Evolutionary conservation across 192 early-diverging fungal genomes (phyloP).

Genomic region (Physocladia obscura): DNA sequence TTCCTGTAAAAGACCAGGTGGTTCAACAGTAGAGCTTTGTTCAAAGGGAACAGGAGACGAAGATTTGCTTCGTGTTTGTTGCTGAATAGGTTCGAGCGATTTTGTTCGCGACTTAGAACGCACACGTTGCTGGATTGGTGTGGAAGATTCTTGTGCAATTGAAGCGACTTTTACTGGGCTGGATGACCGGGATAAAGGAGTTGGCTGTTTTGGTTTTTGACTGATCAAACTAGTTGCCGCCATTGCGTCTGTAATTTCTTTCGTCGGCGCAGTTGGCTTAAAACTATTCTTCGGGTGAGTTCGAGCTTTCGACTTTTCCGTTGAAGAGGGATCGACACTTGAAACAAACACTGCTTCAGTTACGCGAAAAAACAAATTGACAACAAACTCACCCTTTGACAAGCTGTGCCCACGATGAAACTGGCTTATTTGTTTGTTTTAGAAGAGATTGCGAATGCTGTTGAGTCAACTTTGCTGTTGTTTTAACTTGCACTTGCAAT

Average conservation of each 20-base stretch:
- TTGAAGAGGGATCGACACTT: constrained; percentile 47
- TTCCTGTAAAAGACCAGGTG: constrained; percentile 38
- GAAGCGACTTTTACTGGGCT: too few species aligned
- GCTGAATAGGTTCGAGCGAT: background rate
- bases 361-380: background rate
- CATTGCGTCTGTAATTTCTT: constrained; percentile 29
- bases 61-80: background rate
- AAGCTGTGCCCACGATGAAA: constrained; percentile 63
- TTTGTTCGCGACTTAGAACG: constrained; percentile 4
- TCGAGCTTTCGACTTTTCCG: constrained; percentile 1
- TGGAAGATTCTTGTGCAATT: too few species aligned
- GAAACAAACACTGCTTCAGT: constrained; percentile 22
- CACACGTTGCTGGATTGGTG: too few species aligned
- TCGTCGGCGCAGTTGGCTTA: constrained; percentile 25
- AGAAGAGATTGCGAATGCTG: constrained; percentile 37
- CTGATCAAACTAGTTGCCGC: constrained; percentile 1
- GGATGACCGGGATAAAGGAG: too few species aligned
- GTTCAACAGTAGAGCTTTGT: constrained; percentile 3
- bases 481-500: constrained; percentile 5
- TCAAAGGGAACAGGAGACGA: background rate
- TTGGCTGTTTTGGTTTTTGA: too few species aligned
- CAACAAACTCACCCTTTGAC: constrained; percentile 55
- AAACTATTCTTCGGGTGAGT: background rate
- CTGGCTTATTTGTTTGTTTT: constrained; percentile 28
- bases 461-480: constrained; percentile 19